Conservation (phyloP, 257 asterid genomes). For the Verbascum thapsus region DNA sequence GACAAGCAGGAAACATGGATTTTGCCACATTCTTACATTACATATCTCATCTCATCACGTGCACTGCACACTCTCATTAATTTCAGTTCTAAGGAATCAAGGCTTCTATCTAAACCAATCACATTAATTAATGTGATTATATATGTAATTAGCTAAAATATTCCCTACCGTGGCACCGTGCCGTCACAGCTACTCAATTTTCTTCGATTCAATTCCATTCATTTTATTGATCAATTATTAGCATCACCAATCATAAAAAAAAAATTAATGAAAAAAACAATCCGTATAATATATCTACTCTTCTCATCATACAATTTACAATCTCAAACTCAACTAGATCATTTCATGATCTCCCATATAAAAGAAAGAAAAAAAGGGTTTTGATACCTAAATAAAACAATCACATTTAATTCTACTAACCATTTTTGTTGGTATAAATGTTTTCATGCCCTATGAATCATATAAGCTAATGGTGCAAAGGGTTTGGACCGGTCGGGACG, state of each 20-base stretch:
- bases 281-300: constrained; percentile 22
- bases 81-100: constrained; percentile 34
- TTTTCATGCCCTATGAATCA: neutral
- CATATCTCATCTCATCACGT: constrained; percentile 41
- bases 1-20: constrained; percentile 34
- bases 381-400: constrained; percentile 26
- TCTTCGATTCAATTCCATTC: constrained; percentile 27
- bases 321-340: constrained; percentile 21
- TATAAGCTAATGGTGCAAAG: constrained; percentile 64
- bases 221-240: neutral
- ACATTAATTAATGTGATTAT: constrained; percentile 30
- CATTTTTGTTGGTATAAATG: constrained; percentile 17
- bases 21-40: constrained; percentile 23
- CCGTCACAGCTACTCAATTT: constrained; percentile 60
- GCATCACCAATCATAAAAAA: neutral
- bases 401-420: constrained; percentile 33
- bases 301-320: constrained; percentile 42
- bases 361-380: neutral
- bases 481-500: constrained; percentile 90
- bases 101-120: constrained; percentile 34
- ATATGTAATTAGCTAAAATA: constrained; percentile 37
- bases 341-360: constrained; percentile 23
- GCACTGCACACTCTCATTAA: constrained; percentile 32
- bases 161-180: constrained; percentile 49
- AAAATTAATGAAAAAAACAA: neutral